Base-by-base conservation (phyloP, 768 basidiomycete genomes). In the Suillus plorans region DNA sequence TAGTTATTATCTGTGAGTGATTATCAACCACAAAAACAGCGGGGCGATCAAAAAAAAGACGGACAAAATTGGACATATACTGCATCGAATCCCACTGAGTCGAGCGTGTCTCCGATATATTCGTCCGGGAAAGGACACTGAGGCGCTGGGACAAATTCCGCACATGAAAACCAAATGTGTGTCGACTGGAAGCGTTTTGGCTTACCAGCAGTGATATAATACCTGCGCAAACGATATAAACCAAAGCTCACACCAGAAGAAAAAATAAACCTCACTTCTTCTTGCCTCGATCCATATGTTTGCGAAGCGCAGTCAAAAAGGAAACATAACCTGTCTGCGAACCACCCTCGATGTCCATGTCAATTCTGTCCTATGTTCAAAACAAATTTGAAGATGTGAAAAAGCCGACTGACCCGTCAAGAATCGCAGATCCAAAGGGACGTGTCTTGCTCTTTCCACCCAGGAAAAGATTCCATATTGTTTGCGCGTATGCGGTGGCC, bases 361-460 rank as follows among this genome's bases (percentile, higher is more conserved):
- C 83, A 59, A 83, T 64, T 47, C 73, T 74, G 20, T 34, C 62
- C 18, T 4, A 50, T 22, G 60, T 55, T 57, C 7, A 37, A 0
- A 14, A 56, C 9, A 28, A 37, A 39, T n/a, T 50, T 22, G 16
- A 60, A 62, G 4, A 25, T 1, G 39, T 18, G 18, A 1, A 55
- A 18, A 13, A 28, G n/a, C 60, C 41, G 68, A 66, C 73, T 13
- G 45, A 89, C 89, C 90, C 91, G 68, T 92, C 90, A 31, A 92
- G 80, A 59, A 90, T 82, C 1, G 89, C 91, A 66, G 68, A 75
- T 31, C 91, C 91, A 69, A 92, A 92, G 0, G 90, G 91, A 64
- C 90, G 82, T 20, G 85, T 89, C 31, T 73, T 72, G 67, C 84
- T 85, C 3, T 77, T 80, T 22, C 89, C 89, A 10, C 90, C 90